Evolutionary conservation across 345 rosid genomes (phyloP).

Genomic region (Leavenworthia alabamica): DNA sequence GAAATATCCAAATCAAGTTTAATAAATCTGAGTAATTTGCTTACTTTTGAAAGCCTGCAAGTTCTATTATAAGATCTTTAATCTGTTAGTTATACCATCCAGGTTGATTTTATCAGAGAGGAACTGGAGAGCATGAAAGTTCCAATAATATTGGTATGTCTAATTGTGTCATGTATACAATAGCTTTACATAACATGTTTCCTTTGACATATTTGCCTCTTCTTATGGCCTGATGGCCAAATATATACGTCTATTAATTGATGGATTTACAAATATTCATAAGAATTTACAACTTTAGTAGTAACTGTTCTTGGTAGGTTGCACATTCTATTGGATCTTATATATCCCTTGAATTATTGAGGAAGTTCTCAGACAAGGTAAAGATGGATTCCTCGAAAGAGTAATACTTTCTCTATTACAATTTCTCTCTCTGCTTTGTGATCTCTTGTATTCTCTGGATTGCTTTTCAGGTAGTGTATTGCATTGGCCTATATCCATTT

Average conservation of each 20-base stretch:
- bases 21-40: not conserved
- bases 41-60: not conserved
- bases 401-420: too few relatives aligned
- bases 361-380: constrained; percentile 55
- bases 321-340: constrained; percentile 86
- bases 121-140: constrained; percentile 45
- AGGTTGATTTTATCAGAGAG: constrained; percentile 63
- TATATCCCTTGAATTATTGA: constrained; percentile 54
- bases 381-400: not conserved
- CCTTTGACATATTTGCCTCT: not conserved
- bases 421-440: not conserved
- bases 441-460: not conserved
- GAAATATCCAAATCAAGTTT: not conserved
- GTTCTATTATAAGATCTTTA: constrained; percentile 1
- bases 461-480: constrained; percentile 43
- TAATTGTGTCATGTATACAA: not conserved
- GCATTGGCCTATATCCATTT: constrained; percentile 73
- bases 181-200: not conserved
- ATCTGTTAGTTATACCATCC: constrained; percentile 25
- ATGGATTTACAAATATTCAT: not conserved
- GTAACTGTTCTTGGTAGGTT: constrained; percentile 47
- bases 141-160: constrained; percentile 64
- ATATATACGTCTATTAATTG: not conserved
- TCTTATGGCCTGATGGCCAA: too few relatives aligned
- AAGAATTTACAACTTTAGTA: not conserved